A percentile compares a stretch with the other conserved stretches of the same genome.
These are phyloP conservation scores for Lasiodiplodia hormozganensis DNA, from an alignment of 2,329 filamentous ascomycete genomes.

Conservation along the genomic window DNA sequence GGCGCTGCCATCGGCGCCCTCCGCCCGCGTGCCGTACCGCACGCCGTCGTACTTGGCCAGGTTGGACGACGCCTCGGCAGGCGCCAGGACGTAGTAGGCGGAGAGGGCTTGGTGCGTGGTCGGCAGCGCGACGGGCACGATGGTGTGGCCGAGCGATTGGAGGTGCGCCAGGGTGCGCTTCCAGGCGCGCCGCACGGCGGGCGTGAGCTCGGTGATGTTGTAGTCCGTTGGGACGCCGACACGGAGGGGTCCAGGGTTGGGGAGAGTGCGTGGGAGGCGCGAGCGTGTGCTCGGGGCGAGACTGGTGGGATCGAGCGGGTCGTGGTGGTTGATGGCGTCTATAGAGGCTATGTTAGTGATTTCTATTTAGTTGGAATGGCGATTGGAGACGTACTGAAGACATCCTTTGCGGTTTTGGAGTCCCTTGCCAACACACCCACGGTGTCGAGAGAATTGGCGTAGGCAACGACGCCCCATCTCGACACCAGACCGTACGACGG, in stretches of 20 bases:
- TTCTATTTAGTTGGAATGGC: too few species aligned
- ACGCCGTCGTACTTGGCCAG: slow-evolving; percentile 96
- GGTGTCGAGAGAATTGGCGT: slow-evolving; percentile 91
- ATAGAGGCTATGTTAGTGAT: slow-evolving; percentile 4
- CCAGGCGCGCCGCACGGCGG: slow-evolving; percentile 75
- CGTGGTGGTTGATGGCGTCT: slow-evolving; percentile 65
- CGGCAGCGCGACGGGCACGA: slow-evolving; percentile 81
- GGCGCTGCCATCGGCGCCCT: slow-evolving; percentile 62
- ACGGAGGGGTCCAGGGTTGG: slow-evolving; percentile 43
- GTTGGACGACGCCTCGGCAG: slow-evolving; percentile 94
- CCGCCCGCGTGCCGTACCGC: slow-evolving; percentile 75
- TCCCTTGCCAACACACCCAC: slow-evolving; percentile 75
- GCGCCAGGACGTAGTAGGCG: slow-evolving; percentile 94
- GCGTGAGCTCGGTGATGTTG: slow-evolving; percentile 81
- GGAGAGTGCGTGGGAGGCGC: slow-evolving; percentile 38
- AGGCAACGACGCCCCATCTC: slow-evolving; percentile 84
- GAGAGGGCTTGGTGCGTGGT: slow-evolving; percentile 85
- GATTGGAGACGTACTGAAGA: slow-evolving; percentile 45
- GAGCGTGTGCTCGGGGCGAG: slow-evolving; percentile 64
- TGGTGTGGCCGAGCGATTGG: slow-evolving; percentile 68
- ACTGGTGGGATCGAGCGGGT: slow-evolving; percentile 77
- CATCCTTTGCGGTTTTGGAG: slow-evolving; percentile 53
- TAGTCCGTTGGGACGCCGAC: slow-evolving; percentile 77
- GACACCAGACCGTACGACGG: slow-evolving; percentile 90
- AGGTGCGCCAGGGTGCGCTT: slow-evolving; percentile 65